Evolutionary conservation across 768 basidiomycete species (phyloP).

Genomic region (Agrocybe chaxingu): DNA sequence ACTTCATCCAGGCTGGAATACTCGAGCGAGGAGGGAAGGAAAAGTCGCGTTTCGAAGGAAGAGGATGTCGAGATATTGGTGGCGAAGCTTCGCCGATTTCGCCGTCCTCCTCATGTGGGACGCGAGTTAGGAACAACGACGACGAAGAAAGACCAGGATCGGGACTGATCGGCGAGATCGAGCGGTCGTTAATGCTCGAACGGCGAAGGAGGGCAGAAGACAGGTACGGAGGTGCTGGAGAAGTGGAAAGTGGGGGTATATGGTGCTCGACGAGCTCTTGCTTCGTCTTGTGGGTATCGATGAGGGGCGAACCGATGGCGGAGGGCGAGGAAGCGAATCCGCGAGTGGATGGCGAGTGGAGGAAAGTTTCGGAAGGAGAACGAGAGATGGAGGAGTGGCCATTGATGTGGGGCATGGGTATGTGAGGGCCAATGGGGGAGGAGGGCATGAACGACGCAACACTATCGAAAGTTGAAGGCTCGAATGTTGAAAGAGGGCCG

Average conservation of each 20-base stretch:
- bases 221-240: neutral
- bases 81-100: constrained; percentile 34
- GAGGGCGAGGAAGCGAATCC: too few relatives aligned
- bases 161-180: neutral
- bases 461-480: too few relatives aligned
- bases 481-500: too few relatives aligned
- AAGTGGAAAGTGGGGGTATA: neutral
- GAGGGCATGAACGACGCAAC: too few relatives aligned
- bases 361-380: too few relatives aligned
- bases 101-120: constrained; percentile 40
- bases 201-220: neutral
- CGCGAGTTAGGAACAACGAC: neutral
- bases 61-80: neutral
- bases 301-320: neutral
- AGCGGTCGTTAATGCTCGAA: too few relatives aligned
- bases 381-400: too few relatives aligned
- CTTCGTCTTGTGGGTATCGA: constrained; percentile 2
- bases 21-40: constrained; percentile 39
- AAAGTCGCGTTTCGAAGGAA: neutral
- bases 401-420: too few relatives aligned
- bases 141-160: neutral
- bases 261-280: constrained; percentile 5
- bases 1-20: constrained; percentile 38
- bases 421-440: too few relatives aligned
- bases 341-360: too few relatives aligned